Conservation (phyloP, 306 rosid species). For the Adenanthera pavonina region DNA sequence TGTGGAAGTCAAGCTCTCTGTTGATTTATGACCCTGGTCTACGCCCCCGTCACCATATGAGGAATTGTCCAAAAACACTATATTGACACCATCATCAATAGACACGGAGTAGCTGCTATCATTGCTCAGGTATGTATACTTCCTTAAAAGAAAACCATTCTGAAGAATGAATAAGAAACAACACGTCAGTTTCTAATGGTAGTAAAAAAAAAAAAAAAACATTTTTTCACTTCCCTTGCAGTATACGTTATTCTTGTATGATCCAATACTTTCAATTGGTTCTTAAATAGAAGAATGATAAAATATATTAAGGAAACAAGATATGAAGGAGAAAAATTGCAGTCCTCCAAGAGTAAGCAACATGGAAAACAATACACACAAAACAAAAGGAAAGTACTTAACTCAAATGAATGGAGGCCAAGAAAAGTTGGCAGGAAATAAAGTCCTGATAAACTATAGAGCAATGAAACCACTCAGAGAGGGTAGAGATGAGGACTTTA, state of each 20-base stretch:
- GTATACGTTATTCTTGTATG: background rate
- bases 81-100: slow-evolving; percentile 81
- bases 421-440: background rate
- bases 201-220: too few species aligned
- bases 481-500: background rate
- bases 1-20: slow-evolving; percentile 44
- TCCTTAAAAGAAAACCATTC: slow-evolving; percentile 89
- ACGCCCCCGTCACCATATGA: slow-evolving; percentile 54
- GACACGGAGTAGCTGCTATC: slow-evolving; percentile 92
- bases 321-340: too few species aligned
- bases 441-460: background rate
- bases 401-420: background rate
- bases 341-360: too few species aligned
- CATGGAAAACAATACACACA: background rate
- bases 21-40: slow-evolving; percentile 49
- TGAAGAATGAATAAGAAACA: slow-evolving; percentile 44
- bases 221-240: slow-evolving; percentile 5
- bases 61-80: slow-evolving; percentile 55
- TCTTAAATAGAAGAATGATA: too few species aligned
- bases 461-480: background rate
- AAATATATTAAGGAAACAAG: too few species aligned
- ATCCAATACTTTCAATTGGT: background rate
- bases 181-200: slow-evolving; percentile 28
- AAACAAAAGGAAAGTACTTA: too few species aligned
- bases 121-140: slow-evolving; percentile 75